Evolutionary conservation across 2,329 filamentous ascomycete species (phyloP).

Genomic region (Beauveria brongniartii): DNA sequence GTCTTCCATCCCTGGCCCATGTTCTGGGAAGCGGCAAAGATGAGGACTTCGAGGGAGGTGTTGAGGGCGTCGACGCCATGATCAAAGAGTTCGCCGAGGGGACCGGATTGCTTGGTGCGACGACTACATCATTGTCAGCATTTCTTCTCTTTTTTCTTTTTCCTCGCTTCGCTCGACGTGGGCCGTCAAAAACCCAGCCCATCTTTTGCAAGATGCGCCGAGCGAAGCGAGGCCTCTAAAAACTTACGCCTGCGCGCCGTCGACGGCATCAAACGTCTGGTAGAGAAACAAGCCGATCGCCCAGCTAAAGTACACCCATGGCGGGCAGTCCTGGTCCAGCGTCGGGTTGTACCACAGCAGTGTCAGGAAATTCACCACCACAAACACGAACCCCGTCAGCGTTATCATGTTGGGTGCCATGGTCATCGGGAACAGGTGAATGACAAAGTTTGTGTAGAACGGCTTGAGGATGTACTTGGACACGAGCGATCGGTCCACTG

Average conservation of each 20-base stretch:
- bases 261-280: conserved; percentile 96
- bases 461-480: conserved; percentile 95
- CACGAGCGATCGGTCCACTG: conserved; percentile 80
- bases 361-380: conserved; percentile 82
- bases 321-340: conserved; percentile 84
- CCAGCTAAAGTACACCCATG: conserved; percentile 94
- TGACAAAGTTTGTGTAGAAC: conserved; percentile 92
- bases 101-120: conserved; percentile 85
- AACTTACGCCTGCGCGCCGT: conserved; percentile 83
- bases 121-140: conserved; percentile 42
- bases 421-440: conserved; percentile 87
- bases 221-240: not conserved
- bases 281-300: conserved; percentile 86
- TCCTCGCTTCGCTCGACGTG: conserved; percentile 6
- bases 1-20: conserved; percentile 90
- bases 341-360: conserved; percentile 94
- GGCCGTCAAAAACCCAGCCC: not conserved
- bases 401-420: conserved; percentile 92
- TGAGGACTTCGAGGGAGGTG: conserved; percentile 83
- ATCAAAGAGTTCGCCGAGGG: conserved; percentile 92
- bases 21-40: conserved; percentile 90
- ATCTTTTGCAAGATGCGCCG: not conserved
- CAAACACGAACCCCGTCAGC: conserved; percentile 80
- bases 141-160: not conserved
- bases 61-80: conserved; percentile 96